Evolutionary conservation across 495 filamentous ascomycete species (phyloP).

Genomic region (Tuber microsphaerosporum): DNA sequence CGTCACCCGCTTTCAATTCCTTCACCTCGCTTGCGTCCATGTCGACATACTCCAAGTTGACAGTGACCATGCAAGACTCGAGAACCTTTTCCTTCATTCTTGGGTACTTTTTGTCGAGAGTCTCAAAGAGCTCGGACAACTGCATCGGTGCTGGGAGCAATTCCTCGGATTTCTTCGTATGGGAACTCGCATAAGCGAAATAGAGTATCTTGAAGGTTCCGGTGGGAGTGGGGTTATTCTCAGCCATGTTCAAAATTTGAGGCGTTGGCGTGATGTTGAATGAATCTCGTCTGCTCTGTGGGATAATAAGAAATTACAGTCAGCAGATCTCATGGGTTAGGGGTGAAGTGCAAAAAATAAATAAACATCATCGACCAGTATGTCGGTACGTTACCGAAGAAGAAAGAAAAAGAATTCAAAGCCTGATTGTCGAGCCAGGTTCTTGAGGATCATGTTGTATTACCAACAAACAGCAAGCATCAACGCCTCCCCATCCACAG

Average conservation of each 20-base stretch:
- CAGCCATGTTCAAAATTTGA: neutral
- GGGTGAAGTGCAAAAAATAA: neutral
- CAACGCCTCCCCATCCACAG: neutral
- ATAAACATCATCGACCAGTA: neutral
- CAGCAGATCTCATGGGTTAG: neutral
- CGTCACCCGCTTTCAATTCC: constrained; percentile 68
- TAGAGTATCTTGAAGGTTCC: constrained; percentile 69
- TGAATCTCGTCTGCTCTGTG: neutral
- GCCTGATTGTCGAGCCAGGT: neutral
- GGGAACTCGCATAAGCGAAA: constrained; percentile 72
- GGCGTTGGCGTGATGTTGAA: neutral
- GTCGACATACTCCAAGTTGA: constrained; percentile 87
- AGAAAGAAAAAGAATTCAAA: neutral
- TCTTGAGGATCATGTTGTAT: constrained; percentile 5
- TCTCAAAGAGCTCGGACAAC: constrained; percentile 56
- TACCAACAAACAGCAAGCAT: neutral
- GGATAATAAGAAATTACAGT: neutral
- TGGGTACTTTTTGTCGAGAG: constrained; percentile 69
- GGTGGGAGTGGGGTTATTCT: constrained; percentile 1
- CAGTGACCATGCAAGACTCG: constrained; percentile 67
- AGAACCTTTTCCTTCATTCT: constrained; percentile 72
- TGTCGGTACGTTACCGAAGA: neutral
- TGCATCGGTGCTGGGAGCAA: constrained; percentile 64
- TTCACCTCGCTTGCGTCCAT: constrained; percentile 46
- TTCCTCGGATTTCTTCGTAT: constrained; percentile 65